Evolutionary conservation across 2,329 filamentous ascomycete species (phyloP), one percentile per base, ranked within the genome.

Genomic region (Erysiphe pulchra): DNA sequence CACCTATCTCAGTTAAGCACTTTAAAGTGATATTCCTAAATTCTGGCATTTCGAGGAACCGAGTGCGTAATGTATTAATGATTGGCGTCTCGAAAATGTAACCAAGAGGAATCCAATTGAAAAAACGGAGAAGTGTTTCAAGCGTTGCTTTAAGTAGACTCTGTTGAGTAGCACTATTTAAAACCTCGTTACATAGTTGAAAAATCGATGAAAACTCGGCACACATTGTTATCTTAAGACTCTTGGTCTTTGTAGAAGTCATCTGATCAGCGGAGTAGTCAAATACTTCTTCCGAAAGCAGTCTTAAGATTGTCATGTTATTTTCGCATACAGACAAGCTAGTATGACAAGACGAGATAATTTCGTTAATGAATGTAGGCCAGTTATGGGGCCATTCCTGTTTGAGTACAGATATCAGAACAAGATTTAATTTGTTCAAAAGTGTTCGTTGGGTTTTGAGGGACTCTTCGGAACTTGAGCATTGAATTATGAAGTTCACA

Each of bases 381-480:
- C 92, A 98, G 69, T 98, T 92, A 65, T 95, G 87, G 47, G 90
- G 90, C 90, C 90, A 98, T 64, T 98, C 90, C 65, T 98, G 90
- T 70, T 98, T 98, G 59, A 98, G 69, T 51, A 98, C 87, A 47
- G 86, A 94, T 55, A 98, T 84, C 51, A 98, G 79, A 48, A 95
- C 87, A 56, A 98, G 73, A 59, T 98, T 98, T 50, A 98, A 77
- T 69, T 98, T 98, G 72, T 95, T 95, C 59, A 98, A 69, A 49
- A 98, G 75, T 32, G 86, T 86, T 59, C 82, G 80, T 63, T 95
- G 80, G 55, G 73, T 67, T 61, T 78, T 80, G 54, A 94, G 69
- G 52, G 77, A 79, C 59, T 95, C 87, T 62, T 95, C 87, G 50
- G 84, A 80, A 61, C 74, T 77, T 42, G 90, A 95, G 61, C 77